Evolutionary conservation across 2,329 filamentous ascomycete genomes (phyloP).

Genomic region (Ophiostoma perfectum): DNA sequence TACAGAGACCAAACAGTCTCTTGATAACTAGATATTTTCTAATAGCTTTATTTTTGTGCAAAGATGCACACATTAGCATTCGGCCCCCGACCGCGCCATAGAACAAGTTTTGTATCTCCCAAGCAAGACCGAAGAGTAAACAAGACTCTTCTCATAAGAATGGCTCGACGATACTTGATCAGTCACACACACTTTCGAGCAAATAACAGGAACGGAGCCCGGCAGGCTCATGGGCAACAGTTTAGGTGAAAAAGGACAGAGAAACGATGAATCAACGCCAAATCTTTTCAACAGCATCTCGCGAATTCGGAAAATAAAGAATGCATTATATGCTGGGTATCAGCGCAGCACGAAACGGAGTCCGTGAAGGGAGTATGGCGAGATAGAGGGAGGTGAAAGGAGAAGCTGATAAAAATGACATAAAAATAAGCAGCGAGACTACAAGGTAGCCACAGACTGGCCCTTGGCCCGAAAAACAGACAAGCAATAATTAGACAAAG

Average conservation of each 20-base stretch:
- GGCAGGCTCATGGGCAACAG: not conserved
- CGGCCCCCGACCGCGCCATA: no score
- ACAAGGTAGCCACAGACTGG: not conserved
- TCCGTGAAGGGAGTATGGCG: conserved; percentile 27
- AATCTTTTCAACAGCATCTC: conserved; percentile 21
- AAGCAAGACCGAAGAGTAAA: no score
- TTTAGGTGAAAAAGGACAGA: not conserved
- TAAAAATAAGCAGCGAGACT: not conserved
- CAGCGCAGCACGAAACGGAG: conserved; percentile 36
- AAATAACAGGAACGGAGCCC: no score
- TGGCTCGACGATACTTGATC: no score
- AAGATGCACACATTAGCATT: no score
- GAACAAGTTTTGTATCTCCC: no score
- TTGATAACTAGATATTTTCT: no score
- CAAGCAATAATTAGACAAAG: not conserved
- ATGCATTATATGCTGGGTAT: conserved; percentile 58
- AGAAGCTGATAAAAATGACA: conserved; percentile 4
- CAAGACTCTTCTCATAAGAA: no score
- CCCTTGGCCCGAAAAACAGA: not conserved
- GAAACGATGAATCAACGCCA: conserved; percentile 20
- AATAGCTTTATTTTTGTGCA: no score
- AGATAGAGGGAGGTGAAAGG: not conserved
- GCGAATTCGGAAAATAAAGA: conserved; percentile 26
- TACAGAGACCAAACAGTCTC: no score
- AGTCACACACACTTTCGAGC: no score